Base-by-base conservation (phyloP, 2,329 filamentous ascomycete species). In the Cryphonectria carpinicola region DNA sequence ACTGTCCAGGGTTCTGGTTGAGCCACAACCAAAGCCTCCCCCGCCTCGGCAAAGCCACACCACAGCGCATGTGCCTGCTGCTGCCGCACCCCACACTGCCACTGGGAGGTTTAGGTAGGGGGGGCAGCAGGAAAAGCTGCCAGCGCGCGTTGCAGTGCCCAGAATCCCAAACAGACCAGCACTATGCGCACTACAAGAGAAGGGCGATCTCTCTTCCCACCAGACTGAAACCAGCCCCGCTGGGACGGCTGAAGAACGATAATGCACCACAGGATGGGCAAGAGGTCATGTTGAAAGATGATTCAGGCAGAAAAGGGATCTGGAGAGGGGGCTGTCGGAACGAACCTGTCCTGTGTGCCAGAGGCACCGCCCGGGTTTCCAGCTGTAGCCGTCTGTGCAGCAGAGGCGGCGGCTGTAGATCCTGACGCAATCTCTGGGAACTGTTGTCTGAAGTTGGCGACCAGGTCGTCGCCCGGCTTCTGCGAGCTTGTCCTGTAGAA, bases 391-490 rank as follows among this genome's bases (percentile, higher is more conserved):
- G 80, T 75, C 52, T 75, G 79, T 71, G 77, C 80, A 74, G 82
- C 77, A 77, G 82, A 77, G 75, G 79, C 76, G 75, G 83, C 76
- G 76, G 86, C 80, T 68, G 85, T 77, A 70, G 82, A 79, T 67
- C 86, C 79, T 75, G 84, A 84, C 71, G 86, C 84, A 67, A 87
- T 84, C 76, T 95, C 89, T 63, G 93, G 92, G 78, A 97, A 97
- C 75, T 89, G 90, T 77, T 93, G 89, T 80, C 93, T 93, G 83
- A 97, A 97, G 80, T 89, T 90, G 81, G 90, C 90, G 80, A 96
- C 90, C 78, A 97, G 87, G 77, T 95, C 93, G 79, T 95, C 92
- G 80, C 89, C 90, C 69, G 94, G 94, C 84, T 97, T 97, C 81
- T 94, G 93, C 69, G 92, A 90, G 80, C 89, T 94, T 78, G 88